A percentile compares a stretch with the other conserved stretches of the same genome.
Evolutionary conservation across 345 rosid genomes (phyloP).

Genomic region (Acer negundo): DNA sequence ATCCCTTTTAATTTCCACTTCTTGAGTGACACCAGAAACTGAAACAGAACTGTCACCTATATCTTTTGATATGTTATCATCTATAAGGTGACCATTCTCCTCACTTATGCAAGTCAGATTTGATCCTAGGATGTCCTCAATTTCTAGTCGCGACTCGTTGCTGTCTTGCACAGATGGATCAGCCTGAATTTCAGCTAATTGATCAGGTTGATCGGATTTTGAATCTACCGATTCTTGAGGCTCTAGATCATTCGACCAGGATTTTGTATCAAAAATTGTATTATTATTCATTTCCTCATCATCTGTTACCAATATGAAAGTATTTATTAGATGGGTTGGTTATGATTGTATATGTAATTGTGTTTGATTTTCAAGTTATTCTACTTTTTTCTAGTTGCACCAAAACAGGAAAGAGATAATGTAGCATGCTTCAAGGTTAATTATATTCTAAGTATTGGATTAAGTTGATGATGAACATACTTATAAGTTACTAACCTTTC

Average conservation of each 20-base stretch:
- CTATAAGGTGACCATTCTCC: constrained; percentile 22
- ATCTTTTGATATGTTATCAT: background rate
- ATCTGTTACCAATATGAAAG: constrained; percentile 23
- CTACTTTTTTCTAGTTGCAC: background rate
- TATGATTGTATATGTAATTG: background rate
- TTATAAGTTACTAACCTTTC: constrained; percentile 29
- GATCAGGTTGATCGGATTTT: constrained; percentile 16
- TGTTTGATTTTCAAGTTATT: background rate
- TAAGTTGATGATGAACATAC: background rate
- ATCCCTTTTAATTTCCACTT: constrained; percentile 6
- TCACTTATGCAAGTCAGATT: constrained; percentile 16
- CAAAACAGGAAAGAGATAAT: background rate
- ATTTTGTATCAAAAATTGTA: constrained; percentile 12
- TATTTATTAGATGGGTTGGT: background rate
- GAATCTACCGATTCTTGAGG: constrained; percentile 20
- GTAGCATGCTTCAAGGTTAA: background rate
- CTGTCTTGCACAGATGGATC: constrained; percentile 11
- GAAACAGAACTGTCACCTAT: constrained; percentile 18
- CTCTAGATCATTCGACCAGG: constrained; percentile 18
- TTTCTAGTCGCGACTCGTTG: background rate
- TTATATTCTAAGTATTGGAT: background rate
- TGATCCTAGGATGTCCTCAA: constrained; percentile 18
- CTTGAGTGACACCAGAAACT: constrained; percentile 10
- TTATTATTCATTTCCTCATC: background rate
- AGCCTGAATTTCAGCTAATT: constrained; percentile 1